Percentiles rank a stretch among this genome's conserved stretches.
Conservation (phyloP, 495 filamentous ascomycete species). For the Penicillium bialowiezense region DNA sequence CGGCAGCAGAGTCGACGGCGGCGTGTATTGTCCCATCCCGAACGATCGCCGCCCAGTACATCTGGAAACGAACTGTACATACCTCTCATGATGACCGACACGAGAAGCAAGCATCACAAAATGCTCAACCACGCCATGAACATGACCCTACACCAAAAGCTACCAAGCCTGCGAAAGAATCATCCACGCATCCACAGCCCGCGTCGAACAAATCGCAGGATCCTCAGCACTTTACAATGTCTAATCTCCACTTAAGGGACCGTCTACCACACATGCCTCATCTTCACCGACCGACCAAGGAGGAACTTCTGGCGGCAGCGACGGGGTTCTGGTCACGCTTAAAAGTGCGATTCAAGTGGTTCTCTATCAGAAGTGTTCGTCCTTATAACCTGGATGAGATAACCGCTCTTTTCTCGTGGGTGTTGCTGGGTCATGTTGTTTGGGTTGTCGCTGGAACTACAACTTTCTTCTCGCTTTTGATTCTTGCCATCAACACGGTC, state of each 20-base stretch:
- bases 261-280: conserved; percentile 69
- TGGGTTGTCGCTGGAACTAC: conserved; percentile 96
- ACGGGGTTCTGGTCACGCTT: conserved; percentile 91
- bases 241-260: conserved; percentile 52
- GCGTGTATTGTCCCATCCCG: conserved; percentile 33
- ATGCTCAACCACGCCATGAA: conserved; percentile 8
- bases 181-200: background rate
- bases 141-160: conserved; percentile 9
- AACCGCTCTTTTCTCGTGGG: conserved; percentile 91
- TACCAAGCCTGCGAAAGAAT: conserved; percentile 11
- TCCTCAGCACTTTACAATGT: conserved; percentile 11
- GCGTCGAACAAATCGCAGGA: conserved; percentile 3
- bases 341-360: conserved; percentile 94
- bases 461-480: conserved; percentile 90
- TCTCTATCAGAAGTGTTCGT: conserved; percentile 89
- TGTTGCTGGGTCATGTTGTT: conserved; percentile 85
- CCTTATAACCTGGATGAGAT: conserved; percentile 97
- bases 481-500: conserved; percentile 90
- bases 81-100: conserved; percentile 23
- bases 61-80: conserved; percentile 36
- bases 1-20: conserved; percentile 33
- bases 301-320: conserved; percentile 87
- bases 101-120: conserved; percentile 6
- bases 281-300: conserved; percentile 83
- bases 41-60: conserved; percentile 27